phyloP scores from a whole-genome alignment of 345 rosid species.

The Camelina sativa region DNA sequence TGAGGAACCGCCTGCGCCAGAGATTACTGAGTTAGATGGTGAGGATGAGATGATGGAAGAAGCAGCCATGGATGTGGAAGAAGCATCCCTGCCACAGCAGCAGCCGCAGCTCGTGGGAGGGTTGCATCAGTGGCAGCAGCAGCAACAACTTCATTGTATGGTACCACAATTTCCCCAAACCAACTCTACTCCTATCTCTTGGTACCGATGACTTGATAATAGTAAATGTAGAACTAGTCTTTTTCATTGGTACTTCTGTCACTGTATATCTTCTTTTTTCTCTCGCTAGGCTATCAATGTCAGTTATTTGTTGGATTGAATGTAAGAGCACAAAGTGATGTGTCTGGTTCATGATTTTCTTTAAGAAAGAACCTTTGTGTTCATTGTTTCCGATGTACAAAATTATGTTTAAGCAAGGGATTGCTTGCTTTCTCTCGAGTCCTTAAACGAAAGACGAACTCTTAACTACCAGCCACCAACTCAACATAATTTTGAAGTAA shows the following conservation, averaged over 20 bases:
- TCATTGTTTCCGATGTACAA: neutral
- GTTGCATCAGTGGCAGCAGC: slow-evolving; percentile 43
- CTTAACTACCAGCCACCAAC: no score
- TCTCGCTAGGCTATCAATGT: neutral
- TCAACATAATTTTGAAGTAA: no score
- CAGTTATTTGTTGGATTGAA: neutral
- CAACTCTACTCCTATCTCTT: slow-evolving; percentile 56
- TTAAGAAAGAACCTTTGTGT: neutral
- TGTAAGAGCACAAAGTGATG: neutral
- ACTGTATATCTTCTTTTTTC: neutral
- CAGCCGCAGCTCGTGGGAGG: slow-evolving; percentile 32
- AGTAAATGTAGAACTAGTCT: neutral
- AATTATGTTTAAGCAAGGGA: no score
- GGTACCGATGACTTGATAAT: slow-evolving; percentile 46
- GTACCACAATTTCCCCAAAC: slow-evolving; percentile 52
- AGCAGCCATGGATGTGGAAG: slow-evolving; percentile 56
- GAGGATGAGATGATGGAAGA: slow-evolving; percentile 52
- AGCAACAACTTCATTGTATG: slow-evolving; percentile 69
- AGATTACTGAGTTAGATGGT: slow-evolving; percentile 59
- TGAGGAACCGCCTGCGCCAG: slow-evolving; percentile 33
- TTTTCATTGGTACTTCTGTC: neutral
- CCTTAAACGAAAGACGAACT: no score
- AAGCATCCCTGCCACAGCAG: neutral
- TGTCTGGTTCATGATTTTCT: neutral
- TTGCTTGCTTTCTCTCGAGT: no score